phyloP scores from a whole-genome alignment of 2,329 filamentous ascomycete species.

The Colletotrichum liaoningense region DNA sequence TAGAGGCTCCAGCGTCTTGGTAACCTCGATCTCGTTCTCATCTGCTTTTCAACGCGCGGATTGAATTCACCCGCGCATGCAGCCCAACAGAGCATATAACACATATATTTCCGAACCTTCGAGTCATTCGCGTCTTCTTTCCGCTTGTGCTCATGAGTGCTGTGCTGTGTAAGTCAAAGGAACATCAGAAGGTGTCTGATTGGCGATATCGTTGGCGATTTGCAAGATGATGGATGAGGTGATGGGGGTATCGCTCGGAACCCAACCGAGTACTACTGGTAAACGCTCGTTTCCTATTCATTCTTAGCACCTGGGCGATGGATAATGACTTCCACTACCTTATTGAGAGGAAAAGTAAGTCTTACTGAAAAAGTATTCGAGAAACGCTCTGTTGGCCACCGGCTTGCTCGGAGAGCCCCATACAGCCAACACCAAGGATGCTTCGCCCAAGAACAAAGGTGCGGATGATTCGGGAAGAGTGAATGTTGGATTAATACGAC shows the following conservation, averaged over 20 bases:
- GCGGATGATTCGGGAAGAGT: conserved; percentile 54
- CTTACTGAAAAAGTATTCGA: conserved; percentile 60
- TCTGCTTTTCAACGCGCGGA: too few relatives aligned
- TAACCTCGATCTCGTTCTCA: too few relatives aligned
- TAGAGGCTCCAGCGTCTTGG: too few relatives aligned
- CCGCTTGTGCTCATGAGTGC: background rate
- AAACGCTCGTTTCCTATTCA: conserved; percentile 20
- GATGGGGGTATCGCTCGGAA: conserved; percentile 1
- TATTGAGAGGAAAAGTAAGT: background rate
- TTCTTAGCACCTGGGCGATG: accelerated
- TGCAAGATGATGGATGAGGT: background rate
- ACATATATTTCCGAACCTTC: too few relatives aligned
- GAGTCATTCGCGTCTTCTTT: too few relatives aligned
- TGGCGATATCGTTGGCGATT: background rate
- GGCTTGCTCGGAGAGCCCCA: conserved; percentile 56
- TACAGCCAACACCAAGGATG: conserved; percentile 59
- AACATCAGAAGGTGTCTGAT: conserved; percentile 1
- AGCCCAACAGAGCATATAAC: too few relatives aligned
- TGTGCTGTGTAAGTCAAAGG: conserved; percentile 7
- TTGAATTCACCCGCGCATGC: too few relatives aligned
- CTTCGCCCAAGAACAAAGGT: conserved; percentile 60
- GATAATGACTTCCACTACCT: too few relatives aligned
- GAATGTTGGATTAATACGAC: conserved; percentile 60
- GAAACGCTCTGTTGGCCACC: conserved; percentile 51
- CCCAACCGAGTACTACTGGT: conserved; percentile 25